Base-by-base conservation (phyloP, 129 eudicot genomes). In the Flaveria robusta region DNA sequence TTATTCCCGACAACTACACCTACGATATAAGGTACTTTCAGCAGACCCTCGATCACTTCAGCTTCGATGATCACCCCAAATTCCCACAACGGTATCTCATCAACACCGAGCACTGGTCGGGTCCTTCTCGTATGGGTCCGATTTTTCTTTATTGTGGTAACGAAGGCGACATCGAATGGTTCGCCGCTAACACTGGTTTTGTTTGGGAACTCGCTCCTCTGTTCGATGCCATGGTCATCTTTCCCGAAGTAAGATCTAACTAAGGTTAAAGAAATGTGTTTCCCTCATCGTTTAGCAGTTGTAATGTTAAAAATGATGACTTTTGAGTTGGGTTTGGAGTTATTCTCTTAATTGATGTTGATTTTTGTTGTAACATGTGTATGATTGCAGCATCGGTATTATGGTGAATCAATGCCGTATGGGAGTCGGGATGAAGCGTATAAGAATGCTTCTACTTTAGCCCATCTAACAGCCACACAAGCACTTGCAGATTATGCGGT, bases 151-250 rank as follows among this genome's bases (percentile, higher is more conserved):
- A 93, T 62, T 93, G 98, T n/a, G 98, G 98, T 7, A 93, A 92
- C 20, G 98, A 92, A 81, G 98, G 98, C 7, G 90, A 90, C 26
- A 93, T 90, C 56, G 96, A 88, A 65, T 93, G 98, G 98, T 93
- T 93, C 74, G 97, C 98, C 4, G 87, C 64, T 29, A 93, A 90
- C 76, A 79, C 96, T 9, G 98, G 98, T 27, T 88, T 93, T 69
- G 87, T 93, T 27, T 93, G 98, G 98, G 98, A 93, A 72, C 74
- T 88, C 39, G 96, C 95, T 0, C 95, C 95, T 43, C 81, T 75
- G 15, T 93, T 93, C 65, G 83, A 87, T 14, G 95, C 98, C 88
- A 63, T 93, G 92, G 70, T 93, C 74, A 46, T 90, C 77, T 93
- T 93, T 68, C 96, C 97, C 4, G 98, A 93, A 77, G 98, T 93